Percentiles rank a stretch among this genome's conserved stretches.
Conservation (phyloP, 768 basidiomycete species). For the Termitomyces sp. region DNA sequence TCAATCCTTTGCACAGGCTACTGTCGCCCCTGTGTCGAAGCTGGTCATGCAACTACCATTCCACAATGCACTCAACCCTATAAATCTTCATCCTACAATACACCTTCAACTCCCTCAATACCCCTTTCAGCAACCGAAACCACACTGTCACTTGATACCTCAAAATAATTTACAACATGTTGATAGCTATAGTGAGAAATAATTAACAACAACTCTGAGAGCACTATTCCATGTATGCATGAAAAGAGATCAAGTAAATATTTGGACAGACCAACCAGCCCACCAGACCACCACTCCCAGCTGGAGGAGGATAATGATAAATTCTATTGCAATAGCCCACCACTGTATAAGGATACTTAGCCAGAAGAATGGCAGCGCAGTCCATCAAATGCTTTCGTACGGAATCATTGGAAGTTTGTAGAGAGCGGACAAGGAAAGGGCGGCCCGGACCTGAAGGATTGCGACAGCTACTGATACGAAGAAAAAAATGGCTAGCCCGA, state of each 20-base stretch:
- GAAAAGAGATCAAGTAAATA: slow-evolving; percentile 42
- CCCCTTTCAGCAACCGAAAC: background rate
- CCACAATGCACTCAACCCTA: slow-evolving; percentile 12
- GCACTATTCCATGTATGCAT: no score
- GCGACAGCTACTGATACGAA: slow-evolving; percentile 45
- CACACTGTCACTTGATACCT: slow-evolving; percentile 6
- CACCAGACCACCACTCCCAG: slow-evolving; percentile 68
- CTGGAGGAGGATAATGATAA: slow-evolving; percentile 55
- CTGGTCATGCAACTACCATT: slow-evolving; percentile 36
- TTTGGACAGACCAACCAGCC: slow-evolving; percentile 66
- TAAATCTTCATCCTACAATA: slow-evolving; percentile 9
- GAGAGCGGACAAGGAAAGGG: slow-evolving; percentile 51
- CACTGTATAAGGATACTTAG: slow-evolving; percentile 65
- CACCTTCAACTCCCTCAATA: background rate
- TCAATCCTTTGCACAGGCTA: slow-evolving; percentile 42
- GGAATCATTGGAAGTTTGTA: slow-evolving; percentile 59
- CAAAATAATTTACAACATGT: slow-evolving; percentile 4
- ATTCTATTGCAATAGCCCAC: slow-evolving; percentile 61
- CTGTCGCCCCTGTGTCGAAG: slow-evolving; percentile 66
- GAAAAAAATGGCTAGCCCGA: slow-evolving; percentile 55
- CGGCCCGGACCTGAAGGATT: slow-evolving; percentile 57
- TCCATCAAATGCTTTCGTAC: slow-evolving; percentile 62
- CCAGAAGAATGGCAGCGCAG: slow-evolving; percentile 62
- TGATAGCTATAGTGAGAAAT: background rate
- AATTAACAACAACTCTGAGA: background rate